Conservation (phyloP, 2,329 filamentous ascomycete species). For the Stachybotrys chartarum region DNA sequence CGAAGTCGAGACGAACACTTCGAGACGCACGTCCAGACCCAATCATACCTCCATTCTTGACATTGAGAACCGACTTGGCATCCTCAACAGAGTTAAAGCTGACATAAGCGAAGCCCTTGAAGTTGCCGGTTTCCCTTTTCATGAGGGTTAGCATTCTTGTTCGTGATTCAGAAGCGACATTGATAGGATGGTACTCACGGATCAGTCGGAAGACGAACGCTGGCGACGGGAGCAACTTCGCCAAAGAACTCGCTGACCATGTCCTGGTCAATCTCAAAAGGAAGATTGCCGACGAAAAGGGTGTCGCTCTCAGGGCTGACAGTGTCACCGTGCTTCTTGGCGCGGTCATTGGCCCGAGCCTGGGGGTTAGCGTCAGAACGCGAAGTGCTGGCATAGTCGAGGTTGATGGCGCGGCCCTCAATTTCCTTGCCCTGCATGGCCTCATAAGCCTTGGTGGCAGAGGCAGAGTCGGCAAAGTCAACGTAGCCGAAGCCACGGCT, state of each 20-base stretch:
- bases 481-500: constrained; percentile 94
- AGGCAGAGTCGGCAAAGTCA: constrained; percentile 65
- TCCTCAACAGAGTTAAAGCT: constrained; percentile 78
- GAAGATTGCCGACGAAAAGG: constrained; percentile 85
- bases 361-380: constrained; percentile 44
- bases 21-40: constrained; percentile 63
- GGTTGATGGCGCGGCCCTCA: constrained; percentile 67
- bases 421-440: constrained; percentile 69
- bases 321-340: constrained; percentile 68
- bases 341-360: constrained; percentile 56
- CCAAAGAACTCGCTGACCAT: constrained; percentile 67
- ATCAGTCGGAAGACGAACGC: constrained; percentile 84
- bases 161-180: neutral
- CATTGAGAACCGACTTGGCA: constrained; percentile 65
- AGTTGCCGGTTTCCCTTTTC: constrained; percentile 64
- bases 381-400: constrained; percentile 69
- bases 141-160: neutral
- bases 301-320: constrained; percentile 77
- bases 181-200: constrained; percentile 38
- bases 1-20: constrained; percentile 75
- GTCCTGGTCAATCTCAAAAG: constrained; percentile 76
- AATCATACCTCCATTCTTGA: constrained; percentile 59
- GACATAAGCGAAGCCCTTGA: constrained; percentile 92
- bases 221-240: constrained; percentile 62
- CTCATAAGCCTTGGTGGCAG: constrained; percentile 64